Base-by-base conservation (phyloP, 208 protist genomes). In the Acanthamoeba polyphaga region DNA sequence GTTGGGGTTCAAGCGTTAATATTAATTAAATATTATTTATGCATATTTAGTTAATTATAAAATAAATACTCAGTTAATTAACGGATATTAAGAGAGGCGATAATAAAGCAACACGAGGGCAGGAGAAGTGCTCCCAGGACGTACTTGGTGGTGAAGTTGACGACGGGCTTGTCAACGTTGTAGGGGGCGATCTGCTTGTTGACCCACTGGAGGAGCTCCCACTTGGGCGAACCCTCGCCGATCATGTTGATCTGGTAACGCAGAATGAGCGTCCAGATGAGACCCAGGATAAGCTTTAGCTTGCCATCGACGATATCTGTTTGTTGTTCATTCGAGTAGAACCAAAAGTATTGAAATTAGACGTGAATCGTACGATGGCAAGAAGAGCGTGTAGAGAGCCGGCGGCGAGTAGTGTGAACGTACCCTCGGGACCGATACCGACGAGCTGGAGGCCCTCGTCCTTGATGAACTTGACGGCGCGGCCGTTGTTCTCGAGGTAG, bases 231-330 rank as follows among this genome's bases (percentile, higher is more conserved):
- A 51, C 93, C 93, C 80, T 92, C 93, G 82, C 93, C 93, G 64
- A 92, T 95, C 32, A 91, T 70, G 70, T 95, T 93, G 76, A 95
- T 91, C 80, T 96, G 95, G 78, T 97, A 97, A 46, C 96, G 62
- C 34, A 97, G 76, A 95, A 97, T 97, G 34, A 97, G 62, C 15
- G 96, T 97, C 96, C 96, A 97, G 32, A 97, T 97, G 38, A 97
- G 68, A 96, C 96, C 96, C 32, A 97, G 94, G 49, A 97, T 97
- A 9, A 97, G 93, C 68, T 96, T 97, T 19, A 95, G 95, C 72
- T 97, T 96, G 66, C 87, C 76, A 72, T 97, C 96, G 3, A 96
- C 91, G 51, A 97, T 96, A 88, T 97, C 96, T 95, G 70, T 68
- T 49, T 6, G 19, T 64, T 9, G 58, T 27, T 13, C 62, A 49